Evolutionary conservation across 148 eudicot genomes (phyloP).

Genomic region (Chenopodium suecicum): DNA sequence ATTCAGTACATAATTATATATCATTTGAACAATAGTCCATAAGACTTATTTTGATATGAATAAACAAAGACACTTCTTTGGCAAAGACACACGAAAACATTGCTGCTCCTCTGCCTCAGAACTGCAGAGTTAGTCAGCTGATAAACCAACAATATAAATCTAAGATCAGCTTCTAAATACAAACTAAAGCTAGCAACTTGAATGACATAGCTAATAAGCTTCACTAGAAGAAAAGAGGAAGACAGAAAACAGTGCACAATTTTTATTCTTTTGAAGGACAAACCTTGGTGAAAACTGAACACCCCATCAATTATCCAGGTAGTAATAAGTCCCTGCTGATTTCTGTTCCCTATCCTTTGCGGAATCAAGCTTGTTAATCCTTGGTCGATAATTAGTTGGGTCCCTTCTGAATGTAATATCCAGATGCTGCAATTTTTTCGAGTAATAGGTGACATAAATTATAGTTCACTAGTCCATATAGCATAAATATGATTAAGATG

Average conservation of each 20-base stretch:
- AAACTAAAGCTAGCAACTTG: too few species aligned
- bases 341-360: conserved; percentile 97
- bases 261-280: background rate
- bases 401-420: conserved; percentile 91
- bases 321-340: conserved; percentile 83
- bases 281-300: conserved; percentile 29
- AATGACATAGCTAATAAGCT: background rate
- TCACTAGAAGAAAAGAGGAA: background rate
- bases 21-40: too few species aligned
- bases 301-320: conserved; percentile 61
- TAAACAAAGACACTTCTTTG: too few species aligned
- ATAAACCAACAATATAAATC: too few species aligned
- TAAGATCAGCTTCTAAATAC: too few species aligned
- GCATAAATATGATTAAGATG: background rate
- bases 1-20: background rate
- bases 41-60: too few species aligned
- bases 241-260: background rate
- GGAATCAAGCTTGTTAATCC: conserved; percentile 83
- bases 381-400: conserved; percentile 82
- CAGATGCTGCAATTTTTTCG: conserved; percentile 59
- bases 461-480: background rate
- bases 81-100: too few species aligned
- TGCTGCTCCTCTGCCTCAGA: background rate
- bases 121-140: background rate
- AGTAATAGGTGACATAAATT: background rate